Evolutionary conservation across 179 eudicot genomes (phyloP).

Genomic region (Actinidia arguta): DNA sequence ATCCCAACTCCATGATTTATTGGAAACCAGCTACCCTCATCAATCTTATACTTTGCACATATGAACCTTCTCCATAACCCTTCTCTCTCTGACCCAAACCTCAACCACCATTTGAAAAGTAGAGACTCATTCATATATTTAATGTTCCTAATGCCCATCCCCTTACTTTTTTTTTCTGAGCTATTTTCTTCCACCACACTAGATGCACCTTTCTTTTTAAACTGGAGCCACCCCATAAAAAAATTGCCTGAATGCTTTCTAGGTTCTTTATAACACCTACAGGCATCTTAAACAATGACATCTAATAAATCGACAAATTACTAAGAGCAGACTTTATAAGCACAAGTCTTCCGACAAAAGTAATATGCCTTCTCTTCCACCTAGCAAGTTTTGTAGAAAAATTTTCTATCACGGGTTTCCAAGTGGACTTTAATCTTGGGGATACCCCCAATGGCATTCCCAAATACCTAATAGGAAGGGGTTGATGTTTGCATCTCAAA

Average conservation of each 20-base stretch:
- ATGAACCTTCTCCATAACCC: background rate
- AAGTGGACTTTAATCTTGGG: no score
- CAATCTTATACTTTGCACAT: background rate
- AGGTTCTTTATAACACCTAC: background rate
- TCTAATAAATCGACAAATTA: background rate
- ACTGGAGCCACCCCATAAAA: background rate
- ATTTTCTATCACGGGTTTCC: no score
- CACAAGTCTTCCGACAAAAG: no score
- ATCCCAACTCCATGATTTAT: no score
- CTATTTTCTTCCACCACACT: background rate
- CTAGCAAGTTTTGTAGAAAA: no score
- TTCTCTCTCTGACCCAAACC: background rate
- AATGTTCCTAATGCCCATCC: background rate
- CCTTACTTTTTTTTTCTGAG: background rate
- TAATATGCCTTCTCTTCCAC: no score
- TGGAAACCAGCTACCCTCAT: background rate
- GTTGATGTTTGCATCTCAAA: no score
- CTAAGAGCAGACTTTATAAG: background rate
- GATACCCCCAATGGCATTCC: no score
- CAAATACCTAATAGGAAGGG: no score
- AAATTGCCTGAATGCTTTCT: background rate
- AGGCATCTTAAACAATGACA: background rate
- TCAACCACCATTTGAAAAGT: background rate
- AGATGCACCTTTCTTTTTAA: background rate
- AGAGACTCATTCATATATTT: background rate